phyloP scores from a whole-genome alignment of 2,329 filamentous ascomycete species.

The Metarhizium rileyi region DNA sequence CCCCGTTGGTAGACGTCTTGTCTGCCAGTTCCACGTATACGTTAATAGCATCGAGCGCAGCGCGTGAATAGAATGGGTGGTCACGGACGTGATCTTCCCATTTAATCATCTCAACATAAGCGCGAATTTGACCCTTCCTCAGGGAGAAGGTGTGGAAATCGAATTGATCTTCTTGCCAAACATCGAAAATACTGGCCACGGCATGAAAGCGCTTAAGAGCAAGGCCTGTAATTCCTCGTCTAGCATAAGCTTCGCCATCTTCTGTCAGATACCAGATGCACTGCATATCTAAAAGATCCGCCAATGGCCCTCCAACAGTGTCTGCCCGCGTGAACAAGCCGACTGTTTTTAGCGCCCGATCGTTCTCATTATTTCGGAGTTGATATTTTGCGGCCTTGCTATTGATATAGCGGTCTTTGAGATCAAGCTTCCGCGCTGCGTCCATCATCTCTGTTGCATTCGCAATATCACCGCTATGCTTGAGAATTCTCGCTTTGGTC shows the following conservation, averaged over 20 bases:
- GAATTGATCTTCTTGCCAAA: conserved; percentile 97
- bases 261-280: conserved; percentile 96
- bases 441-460: conserved; percentile 87
- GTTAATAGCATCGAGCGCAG: conserved; percentile 70
- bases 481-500: conserved; percentile 91
- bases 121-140: conserved; percentile 89
- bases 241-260: conserved; percentile 80
- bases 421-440: conserved; percentile 71
- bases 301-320: conserved; percentile 74
- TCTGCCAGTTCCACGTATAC: conserved; percentile 75
- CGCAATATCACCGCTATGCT: conserved; percentile 71
- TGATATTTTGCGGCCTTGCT: conserved; percentile 97
- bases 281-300: conserved; percentile 95
- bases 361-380: conserved; percentile 82
- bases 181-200: conserved; percentile 86
- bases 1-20: conserved; percentile 55
- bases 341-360: conserved; percentile 77
- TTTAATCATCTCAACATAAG: conserved; percentile 90
- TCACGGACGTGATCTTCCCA: conserved; percentile 91
- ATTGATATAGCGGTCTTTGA: conserved; percentile 94
- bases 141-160: conserved; percentile 97
- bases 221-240: conserved; percentile 71
- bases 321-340: conserved; percentile 92
- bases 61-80: conserved; percentile 85
- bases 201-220: conserved; percentile 88